Evolutionary conservation across 1,284 basidiomycete species (phyloP).

Genomic region (Apiotrichum sp.): DNA sequence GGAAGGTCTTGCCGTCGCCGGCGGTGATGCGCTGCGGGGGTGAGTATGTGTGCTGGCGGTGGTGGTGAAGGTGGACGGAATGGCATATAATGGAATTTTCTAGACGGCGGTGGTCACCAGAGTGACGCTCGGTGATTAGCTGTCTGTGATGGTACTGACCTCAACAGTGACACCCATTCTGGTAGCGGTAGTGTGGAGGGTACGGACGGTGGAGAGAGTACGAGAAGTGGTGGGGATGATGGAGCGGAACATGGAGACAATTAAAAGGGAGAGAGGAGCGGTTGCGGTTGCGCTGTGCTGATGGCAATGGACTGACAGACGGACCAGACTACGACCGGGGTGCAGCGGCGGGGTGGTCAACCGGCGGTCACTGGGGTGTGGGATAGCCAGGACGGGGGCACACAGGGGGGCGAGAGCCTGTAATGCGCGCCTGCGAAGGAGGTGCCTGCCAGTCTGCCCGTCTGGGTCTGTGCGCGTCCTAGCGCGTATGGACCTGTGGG

Average conservation of each 20-base stretch:
- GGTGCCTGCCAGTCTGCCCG: too few relatives aligned
- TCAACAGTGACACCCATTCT: slow-evolving; percentile 48
- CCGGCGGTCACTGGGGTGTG: too few relatives aligned
- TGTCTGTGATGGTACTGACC: slow-evolving; percentile 19
- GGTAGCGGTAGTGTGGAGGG: slow-evolving; percentile 36
- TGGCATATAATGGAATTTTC: not conserved
- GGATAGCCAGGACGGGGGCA: too few relatives aligned
- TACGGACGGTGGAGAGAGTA: slow-evolving; percentile 20
- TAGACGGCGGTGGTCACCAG: not conserved
- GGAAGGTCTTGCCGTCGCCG: slow-evolving; percentile 48
- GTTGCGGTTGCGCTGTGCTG: not conserved
- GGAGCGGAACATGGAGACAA: slow-evolving; percentile 10
- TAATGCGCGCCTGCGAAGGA: too few relatives aligned
- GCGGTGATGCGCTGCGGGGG: slow-evolving; percentile 32
- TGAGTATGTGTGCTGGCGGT: not conserved
- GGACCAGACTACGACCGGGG: too few relatives aligned
- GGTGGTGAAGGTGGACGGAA: too few relatives aligned
- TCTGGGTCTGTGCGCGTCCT: too few relatives aligned
- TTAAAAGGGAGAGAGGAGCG: not conserved
- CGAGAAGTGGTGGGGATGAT: slow-evolving; percentile 16
- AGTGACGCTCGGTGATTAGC: not conserved
- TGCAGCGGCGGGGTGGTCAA: too few relatives aligned
- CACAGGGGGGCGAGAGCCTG: too few relatives aligned
- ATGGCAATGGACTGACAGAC: too few relatives aligned
- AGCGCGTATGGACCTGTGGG: too few relatives aligned